phyloP scores from a whole-genome alignment of 495 filamentous ascomycete species.

The Cercophora sp. region DNA sequence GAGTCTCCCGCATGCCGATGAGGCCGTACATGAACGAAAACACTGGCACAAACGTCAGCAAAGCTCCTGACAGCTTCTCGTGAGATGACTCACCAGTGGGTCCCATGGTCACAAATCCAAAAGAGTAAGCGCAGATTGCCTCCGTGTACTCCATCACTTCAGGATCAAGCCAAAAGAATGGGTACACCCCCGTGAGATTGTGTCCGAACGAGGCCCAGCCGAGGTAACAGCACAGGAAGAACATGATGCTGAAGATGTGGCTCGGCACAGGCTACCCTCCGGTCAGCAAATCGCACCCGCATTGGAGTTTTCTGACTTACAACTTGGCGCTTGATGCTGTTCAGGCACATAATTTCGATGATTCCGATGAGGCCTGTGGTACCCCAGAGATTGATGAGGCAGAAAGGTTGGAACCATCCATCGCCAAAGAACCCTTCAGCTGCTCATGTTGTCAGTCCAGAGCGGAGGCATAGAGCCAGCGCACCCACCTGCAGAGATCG shows the following conservation, averaged over 20 bases:
- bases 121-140: slow-evolving; percentile 31
- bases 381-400: slow-evolving; percentile 41
- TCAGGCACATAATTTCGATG: slow-evolving; percentile 44
- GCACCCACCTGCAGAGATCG: too few species aligned
- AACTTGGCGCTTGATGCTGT: slow-evolving; percentile 45
- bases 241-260: slow-evolving; percentile 35
- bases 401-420: slow-evolving; percentile 37
- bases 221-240: slow-evolving; percentile 39
- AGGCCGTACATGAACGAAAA: slow-evolving; percentile 43
- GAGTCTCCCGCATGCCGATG: slow-evolving; percentile 39
- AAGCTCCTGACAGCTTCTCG: too few species aligned
- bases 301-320: too few species aligned
- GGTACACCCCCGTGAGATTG: slow-evolving; percentile 40
- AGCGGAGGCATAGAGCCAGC: too few species aligned
- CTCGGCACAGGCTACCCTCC: slow-evolving; percentile 33
- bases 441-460: too few species aligned
- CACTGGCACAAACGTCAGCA: slow-evolving; percentile 23
- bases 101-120: slow-evolving; percentile 32
- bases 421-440: slow-evolving; percentile 28
- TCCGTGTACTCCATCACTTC: slow-evolving; percentile 29
- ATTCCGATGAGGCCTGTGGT: slow-evolving; percentile 40
- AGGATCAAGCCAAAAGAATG: slow-evolving; percentile 49
- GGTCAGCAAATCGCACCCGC: too few species aligned
- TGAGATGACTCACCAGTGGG: slow-evolving; percentile 34
- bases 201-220: slow-evolving; percentile 47